Base-by-base conservation (phyloP, 2,329 filamentous ascomycete species). In the Fusarium clavum region DNA sequence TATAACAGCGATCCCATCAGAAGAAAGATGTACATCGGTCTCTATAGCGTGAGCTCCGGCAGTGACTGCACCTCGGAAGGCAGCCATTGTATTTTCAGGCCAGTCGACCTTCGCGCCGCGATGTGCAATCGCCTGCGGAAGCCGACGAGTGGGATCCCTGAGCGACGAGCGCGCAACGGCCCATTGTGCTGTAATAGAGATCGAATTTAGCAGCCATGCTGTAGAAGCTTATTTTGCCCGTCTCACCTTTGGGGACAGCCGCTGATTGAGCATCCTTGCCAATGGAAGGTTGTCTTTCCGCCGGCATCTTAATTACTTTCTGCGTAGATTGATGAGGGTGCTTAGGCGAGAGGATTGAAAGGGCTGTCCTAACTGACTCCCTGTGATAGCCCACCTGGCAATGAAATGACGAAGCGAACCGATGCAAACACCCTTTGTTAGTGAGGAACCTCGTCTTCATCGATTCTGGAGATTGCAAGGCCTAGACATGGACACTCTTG, bases 81-180 rank as follows among this genome's bases (percentile, higher is more conserved):
- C 92, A 18, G 84, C 86, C 86, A 98, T 89, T 3, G 92, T 92
- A 81, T 98, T 98, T 80, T 98, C 95, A 0, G 95, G 94, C 72
- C 86, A 92, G 54, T 85, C 85, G 1, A 90, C 89, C 77, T 93
- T 95, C 84, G 91, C 94, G 46, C 93, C 93, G 61, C 93, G 86
- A 81, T 95, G 93, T 2, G 91, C 92, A 69, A 96, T 93, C 58
- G 89, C 87, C 77, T 93, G 91, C 2, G 93, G 92, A 52, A 89
- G 79, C 25, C 70, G 75, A 7, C 75, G 70, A 25, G 69, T 63
- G 14, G 74, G 61, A 25, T 76, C 66, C 22, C 77, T 70, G 30
- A 46, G 54, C 8, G 77, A 80, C 5, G 75, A 58, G 4, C 78
- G 61, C 47, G 81, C 79, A 8, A 67, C 70, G 30, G 81, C 76